Conservation (phyloP, 2,329 filamentous ascomycete genomes). For the Knufia petricola region DNA sequence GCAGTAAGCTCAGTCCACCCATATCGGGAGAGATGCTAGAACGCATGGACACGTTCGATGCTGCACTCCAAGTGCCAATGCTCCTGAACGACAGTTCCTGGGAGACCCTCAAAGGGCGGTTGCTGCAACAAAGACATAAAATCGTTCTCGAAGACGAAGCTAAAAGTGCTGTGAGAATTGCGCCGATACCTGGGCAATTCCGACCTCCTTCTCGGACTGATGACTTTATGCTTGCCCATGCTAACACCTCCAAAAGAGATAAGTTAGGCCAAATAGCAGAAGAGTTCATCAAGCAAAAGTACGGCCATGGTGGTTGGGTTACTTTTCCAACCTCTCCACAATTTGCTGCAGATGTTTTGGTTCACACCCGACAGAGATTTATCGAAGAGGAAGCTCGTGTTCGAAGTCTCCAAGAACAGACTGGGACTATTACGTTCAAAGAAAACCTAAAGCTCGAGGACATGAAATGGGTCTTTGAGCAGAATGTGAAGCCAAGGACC, state of each 20-base stretch:
- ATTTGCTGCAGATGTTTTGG: slow-evolving; percentile 63
- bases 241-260: slow-evolving; percentile 56
- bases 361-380: slow-evolving; percentile 58
- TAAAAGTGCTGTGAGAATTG: not conserved
- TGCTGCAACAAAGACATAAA: slow-evolving; percentile 55
- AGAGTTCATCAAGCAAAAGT: slow-evolving; percentile 56
- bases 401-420: slow-evolving; percentile 40
- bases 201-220: not conserved
- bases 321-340: slow-evolving; percentile 53
- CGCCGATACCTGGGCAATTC: slow-evolving; percentile 4
- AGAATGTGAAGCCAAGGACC: slow-evolving; percentile 61
- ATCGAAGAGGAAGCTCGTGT: slow-evolving; percentile 51
- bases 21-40: slow-evolving; percentile 52
- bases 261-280: slow-evolving; percentile 59
- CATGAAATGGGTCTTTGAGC: slow-evolving; percentile 78
- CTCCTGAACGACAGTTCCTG: slow-evolving; percentile 61
- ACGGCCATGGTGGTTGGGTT: slow-evolving; percentile 55
- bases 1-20: slow-evolving; percentile 56
- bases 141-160: slow-evolving; percentile 41
- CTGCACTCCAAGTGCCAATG: slow-evolving; percentile 58
- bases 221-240: slow-evolving; percentile 8
- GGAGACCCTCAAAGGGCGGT: slow-evolving; percentile 57
- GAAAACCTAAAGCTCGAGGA: slow-evolving; percentile 64
- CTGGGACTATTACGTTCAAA: slow-evolving; percentile 36
- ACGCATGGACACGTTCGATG: slow-evolving; percentile 65